Base-by-base conservation (phyloP, 2,329 filamentous ascomycete species). In the Ramularia collo-cygni region DNA sequence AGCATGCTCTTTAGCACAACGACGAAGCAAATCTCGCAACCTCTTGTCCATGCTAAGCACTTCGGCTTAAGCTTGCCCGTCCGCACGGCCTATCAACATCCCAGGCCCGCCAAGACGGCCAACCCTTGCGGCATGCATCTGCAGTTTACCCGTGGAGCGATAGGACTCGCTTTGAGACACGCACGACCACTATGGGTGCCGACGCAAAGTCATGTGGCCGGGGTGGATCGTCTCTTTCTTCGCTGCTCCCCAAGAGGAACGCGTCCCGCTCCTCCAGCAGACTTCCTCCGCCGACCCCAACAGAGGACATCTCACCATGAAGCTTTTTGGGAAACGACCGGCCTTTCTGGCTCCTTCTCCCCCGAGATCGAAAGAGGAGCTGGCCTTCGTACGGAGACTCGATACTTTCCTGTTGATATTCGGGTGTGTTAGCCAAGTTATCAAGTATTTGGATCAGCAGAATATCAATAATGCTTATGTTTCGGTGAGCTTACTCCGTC, bases 341-440 rank as follows among this genome's bases (percentile, higher is more conserved):
- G 44, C 49, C 21, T 40, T 50, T 24, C 40, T 46, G 37, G 42
- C 48, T 15, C 38, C 43, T 13, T 29, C 50, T 16, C 37, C 51
- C 34, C 47, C 52, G 33, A 47, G 52, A 27, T 51, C 50, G 8
- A 45, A 56, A 16, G 61, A 62, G 31, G 64, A 66, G 44, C 59
- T 55, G 42, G 56, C 55, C 6, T 52, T 66, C 12, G 62, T 66
- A 7, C 54, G 58, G 21, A 56, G 60, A 15, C 57, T 66, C 7
- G 64, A 66, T 39, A 51, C 59, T 8, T 64, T 64, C 42, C 49
- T 66, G 0, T 52, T 66, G 49, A 64, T 61, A 1, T 66, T 65
- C 42, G 63, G 64, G 1, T 65, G 63, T 37, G 52, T 65, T 35
- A 63, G 60, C 24, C 64, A 66, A 51, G 62, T 64, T 55, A 55